Base-by-base conservation (phyloP, 495 filamentous ascomycete species). In the Stereocaulon alpinum region DNA sequence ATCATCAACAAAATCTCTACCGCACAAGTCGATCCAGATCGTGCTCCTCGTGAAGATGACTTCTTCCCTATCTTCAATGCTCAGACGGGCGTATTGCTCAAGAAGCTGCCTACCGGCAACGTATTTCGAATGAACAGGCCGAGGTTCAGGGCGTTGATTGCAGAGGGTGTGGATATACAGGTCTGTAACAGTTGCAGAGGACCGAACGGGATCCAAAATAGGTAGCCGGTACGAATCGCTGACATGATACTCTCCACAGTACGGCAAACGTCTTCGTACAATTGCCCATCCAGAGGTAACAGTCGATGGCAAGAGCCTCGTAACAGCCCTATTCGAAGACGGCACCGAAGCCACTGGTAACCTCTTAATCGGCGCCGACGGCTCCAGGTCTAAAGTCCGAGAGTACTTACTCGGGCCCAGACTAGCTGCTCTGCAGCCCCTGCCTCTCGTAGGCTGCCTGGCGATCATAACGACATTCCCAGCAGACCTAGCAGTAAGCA, bases 41-140 rank as follows among this genome's bases (percentile, higher is more conserved):
- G 66, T 22, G 65, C 67, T 30, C 72, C 65, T 24, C 68, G 59
- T 24, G 67, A 71, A 22, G 34, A 68, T 12, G 76, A 77, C 56
- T 65, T 54, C 0, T 57, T 78, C 27, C 66, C 66, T 2, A 69
- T 80, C 49, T 58, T 75, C 54, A 77, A 82, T 63, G 77, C 72
- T 9, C 60, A 66, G 24, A 77, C 79, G 0, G 79, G 79, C n/a
- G 73, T 78, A 41, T 2, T 69, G 0, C 63, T 83, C 29, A 67
- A 63, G 20, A 59, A 63, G 0, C 66, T 71, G 40, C 66, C 70
- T 1, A 68, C 72, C 2, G 68, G 69, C 0, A 70, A 73, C 7
- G 70, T 76, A 44, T 71, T 75, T 52, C 76, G 80, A 6, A 64
- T 83, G 34, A 40, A 18, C 12, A 43, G 55, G 29, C 32, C 37